Conservation (phyloP, 2,329 filamentous ascomycete genomes). For the Gaeumannomyces tritici region DNA sequence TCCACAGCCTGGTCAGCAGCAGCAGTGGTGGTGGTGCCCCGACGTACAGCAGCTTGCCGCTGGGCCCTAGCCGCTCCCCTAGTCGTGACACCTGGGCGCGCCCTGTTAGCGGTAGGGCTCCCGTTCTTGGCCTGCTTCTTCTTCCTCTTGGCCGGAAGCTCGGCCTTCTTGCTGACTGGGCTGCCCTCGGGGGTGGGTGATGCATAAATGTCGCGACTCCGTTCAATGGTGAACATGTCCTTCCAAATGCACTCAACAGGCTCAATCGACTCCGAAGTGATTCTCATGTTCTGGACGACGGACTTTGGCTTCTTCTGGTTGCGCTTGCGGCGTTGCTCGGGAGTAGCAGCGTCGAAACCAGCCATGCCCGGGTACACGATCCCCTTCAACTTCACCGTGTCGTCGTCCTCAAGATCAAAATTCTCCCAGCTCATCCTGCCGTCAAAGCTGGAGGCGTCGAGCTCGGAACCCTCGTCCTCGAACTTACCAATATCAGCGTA, state of each 20-base stretch:
- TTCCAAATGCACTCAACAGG: conserved; percentile 57
- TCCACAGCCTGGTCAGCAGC: not conserved
- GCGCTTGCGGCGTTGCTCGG: conserved; percentile 61
- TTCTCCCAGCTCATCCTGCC: not conserved
- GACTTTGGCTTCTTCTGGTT: conserved; percentile 72
- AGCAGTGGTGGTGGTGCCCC: not conserved
- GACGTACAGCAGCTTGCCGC: not conserved
- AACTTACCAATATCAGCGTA: not conserved
- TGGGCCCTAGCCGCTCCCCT: not conserved
- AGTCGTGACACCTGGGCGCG: not conserved
- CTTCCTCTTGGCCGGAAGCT: conserved; percentile 3
- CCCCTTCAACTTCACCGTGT: conserved; percentile 52
- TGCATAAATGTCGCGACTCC: conserved; percentile 50
- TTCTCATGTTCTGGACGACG: conserved; percentile 57
- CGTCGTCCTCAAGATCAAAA: not conserved
- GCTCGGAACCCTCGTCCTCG: not conserved
- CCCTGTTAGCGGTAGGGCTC: not conserved
- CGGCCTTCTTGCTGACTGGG: conserved; percentile 14
- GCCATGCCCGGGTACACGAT: conserved; percentile 70
- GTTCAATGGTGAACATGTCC: conserved; percentile 37
- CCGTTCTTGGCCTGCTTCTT: not conserved
- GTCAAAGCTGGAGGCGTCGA: not conserved
- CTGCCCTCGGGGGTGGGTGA: conserved; percentile 42
- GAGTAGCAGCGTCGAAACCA: conserved; percentile 70
- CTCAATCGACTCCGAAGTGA: conserved; percentile 53